Conservation (phyloP, 225 moss, liverwort and hornwort species). For the Sphagnum tenellum region DNA sequence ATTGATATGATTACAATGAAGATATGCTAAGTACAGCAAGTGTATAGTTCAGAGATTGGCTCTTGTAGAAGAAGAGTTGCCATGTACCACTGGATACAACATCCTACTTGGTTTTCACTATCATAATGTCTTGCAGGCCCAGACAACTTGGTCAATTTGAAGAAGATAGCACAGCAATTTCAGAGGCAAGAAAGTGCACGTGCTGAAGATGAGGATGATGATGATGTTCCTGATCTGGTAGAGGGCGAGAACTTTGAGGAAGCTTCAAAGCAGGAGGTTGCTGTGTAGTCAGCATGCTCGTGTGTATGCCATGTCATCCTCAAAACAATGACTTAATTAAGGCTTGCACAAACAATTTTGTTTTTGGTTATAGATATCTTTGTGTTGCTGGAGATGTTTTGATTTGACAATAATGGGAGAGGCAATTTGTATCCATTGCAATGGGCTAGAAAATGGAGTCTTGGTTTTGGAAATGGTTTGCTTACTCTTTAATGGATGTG, state of each 20-base stretch:
- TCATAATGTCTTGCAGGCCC: conserved; percentile 16
- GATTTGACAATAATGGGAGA: conserved; percentile 2
- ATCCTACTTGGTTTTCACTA: too few species aligned
- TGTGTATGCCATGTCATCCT: conserved; percentile 10
- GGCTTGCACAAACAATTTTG: not conserved
- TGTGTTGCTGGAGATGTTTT: conserved; percentile 1
- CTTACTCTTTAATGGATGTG: too few species aligned
- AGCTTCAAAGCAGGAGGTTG: conserved; percentile 43
- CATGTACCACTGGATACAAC: too few species aligned
- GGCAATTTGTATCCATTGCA: not conserved
- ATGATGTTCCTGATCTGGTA: conserved; percentile 49
- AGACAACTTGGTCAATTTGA: conserved; percentile 49
- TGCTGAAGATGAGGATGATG: conserved; percentile 36
- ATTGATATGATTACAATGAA: too few species aligned
- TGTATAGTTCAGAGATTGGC: too few species aligned
- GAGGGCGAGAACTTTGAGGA: conserved; percentile 55
- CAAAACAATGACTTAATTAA: not conserved
- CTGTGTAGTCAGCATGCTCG: conserved; percentile 27
- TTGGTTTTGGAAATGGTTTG: too few species aligned
- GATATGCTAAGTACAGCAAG: too few species aligned
- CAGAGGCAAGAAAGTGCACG: conserved; percentile 43
- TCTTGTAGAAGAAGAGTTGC: too few species aligned
- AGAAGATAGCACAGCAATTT: conserved; percentile 51
- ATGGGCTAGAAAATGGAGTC: too few species aligned
- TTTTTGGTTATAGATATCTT: not conserved